Percentiles rank a stretch among this genome's conserved stretches.
These are phyloP conservation scores for Chaetomium sp. DNA, from an alignment of 2,329 filamentous ascomycete genomes.

Conservation along the genomic window DNA sequence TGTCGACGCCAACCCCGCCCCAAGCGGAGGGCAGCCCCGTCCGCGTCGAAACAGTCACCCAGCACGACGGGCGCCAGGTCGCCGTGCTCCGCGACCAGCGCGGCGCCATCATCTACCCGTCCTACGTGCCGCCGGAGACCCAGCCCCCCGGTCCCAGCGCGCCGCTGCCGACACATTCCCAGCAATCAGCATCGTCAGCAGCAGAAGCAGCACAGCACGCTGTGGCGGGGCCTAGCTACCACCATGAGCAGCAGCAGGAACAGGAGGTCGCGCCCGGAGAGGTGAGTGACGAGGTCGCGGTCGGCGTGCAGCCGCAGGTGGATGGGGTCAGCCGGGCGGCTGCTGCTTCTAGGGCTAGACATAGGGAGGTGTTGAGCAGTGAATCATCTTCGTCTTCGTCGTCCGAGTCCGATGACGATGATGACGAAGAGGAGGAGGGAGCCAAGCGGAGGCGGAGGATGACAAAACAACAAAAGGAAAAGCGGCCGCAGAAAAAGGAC, in stretches of 20 bases:
- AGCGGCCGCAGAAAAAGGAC: not conserved
- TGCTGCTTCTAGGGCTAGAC: no score
- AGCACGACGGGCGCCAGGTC: constrained; percentile 34
- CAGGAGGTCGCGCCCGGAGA: not conserved
- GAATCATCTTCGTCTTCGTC: constrained; percentile 33
- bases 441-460: no score
- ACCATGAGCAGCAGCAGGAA: not conserved
- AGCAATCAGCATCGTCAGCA: not conserved
- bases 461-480: constrained; percentile 11
- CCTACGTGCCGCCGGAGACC: constrained; percentile 39
- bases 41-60: constrained; percentile 36
- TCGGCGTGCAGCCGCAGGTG: not conserved
- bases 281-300: not conserved
- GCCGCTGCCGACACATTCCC: not conserved
- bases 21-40: constrained; percentile 22
- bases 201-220: not conserved
- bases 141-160: constrained; percentile 22
- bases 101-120: constrained; percentile 41
- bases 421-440: not conserved
- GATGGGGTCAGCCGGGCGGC: no score
- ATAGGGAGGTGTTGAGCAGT: constrained; percentile 16
- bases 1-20: not conserved
- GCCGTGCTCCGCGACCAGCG: constrained; percentile 40
- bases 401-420: constrained; percentile 4
- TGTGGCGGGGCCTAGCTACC: not conserved